Evolutionary conservation across 805 yeast genomes (phyloP).

Genomic region (Lipomyces chichibuensis): DNA sequence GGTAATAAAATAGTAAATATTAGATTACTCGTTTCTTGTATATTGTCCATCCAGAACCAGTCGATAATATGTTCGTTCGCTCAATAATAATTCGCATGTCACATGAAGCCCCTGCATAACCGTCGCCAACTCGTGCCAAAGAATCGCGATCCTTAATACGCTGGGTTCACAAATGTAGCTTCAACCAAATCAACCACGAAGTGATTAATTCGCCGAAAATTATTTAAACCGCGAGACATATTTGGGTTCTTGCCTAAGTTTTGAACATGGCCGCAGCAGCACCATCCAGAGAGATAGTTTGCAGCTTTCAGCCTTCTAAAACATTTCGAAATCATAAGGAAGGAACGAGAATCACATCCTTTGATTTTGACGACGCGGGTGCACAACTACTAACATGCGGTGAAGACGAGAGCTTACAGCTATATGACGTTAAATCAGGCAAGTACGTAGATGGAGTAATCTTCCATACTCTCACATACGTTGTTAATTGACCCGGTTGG

Average conservation of each 20-base stretch:
- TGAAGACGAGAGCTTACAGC: constrained; percentile 77
- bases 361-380: constrained; percentile 83
- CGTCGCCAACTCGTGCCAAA: not conserved
- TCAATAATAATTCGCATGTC: not conserved
- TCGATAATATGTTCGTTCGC: too few relatives aligned
- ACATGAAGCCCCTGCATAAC: not conserved
- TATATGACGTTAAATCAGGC: constrained; percentile 77
- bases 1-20: too few relatives aligned
- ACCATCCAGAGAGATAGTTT: constrained; percentile 30
- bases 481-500: not conserved
- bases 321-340: constrained; percentile 51
- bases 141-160: too few relatives aligned
- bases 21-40: too few relatives aligned
- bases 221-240: too few relatives aligned
- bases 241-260: not conserved
- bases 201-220: not conserved
- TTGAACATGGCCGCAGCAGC: constrained; percentile 18
- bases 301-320: constrained; percentile 51
- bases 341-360: constrained; percentile 44
- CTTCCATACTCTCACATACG: not conserved
- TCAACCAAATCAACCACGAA: not conserved
- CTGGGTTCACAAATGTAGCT: not conserved
- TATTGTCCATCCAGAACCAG: too few relatives aligned
- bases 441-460: constrained; percentile 47
- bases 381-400: constrained; percentile 75